Percentiles rank a stretch among this genome's conserved stretches.
Conservation (phyloP, 768 basidiomycete genomes). For the Suillus lakei region DNA sequence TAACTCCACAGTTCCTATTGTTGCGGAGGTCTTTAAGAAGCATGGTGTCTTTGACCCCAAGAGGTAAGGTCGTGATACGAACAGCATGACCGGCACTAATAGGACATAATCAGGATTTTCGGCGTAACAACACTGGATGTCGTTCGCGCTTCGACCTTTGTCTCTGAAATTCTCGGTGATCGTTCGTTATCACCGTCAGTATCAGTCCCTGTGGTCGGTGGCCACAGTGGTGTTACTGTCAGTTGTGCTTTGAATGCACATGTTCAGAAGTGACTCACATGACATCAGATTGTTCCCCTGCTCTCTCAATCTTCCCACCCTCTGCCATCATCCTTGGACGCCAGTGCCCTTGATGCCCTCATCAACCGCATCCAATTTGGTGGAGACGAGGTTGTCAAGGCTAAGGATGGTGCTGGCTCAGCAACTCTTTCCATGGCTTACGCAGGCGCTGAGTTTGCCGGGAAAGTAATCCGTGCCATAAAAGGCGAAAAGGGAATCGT, state of each 20-base stretch:
- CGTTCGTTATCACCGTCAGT: slow-evolving; percentile 63
- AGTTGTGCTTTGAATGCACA: slow-evolving; percentile 20
- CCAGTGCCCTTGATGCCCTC: slow-evolving; percentile 58
- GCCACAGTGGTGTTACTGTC: slow-evolving; percentile 92
- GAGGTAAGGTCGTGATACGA: slow-evolving; percentile 52
- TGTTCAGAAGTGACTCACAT: slow-evolving; percentile 14
- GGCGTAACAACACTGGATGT: slow-evolving; percentile 99
- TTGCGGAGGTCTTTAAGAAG: slow-evolving; percentile 94
- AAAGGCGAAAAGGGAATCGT: slow-evolving; percentile 89
- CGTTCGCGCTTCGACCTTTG: slow-evolving; percentile 96
- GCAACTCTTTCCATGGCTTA: slow-evolving; percentile 98
- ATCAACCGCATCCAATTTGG: slow-evolving; percentile 92
- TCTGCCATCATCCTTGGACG: slow-evolving; percentile 61
- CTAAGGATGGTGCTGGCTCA: slow-evolving; percentile 89
- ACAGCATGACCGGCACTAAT: slow-evolving; percentile 6
- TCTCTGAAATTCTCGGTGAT: slow-evolving; percentile 76
- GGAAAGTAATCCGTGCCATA: slow-evolving; percentile 80
- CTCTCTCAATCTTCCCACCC: slow-evolving; percentile 88
- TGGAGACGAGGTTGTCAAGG: slow-evolving; percentile 98
- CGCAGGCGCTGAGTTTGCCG: slow-evolving; percentile 89
- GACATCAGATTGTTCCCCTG: slow-evolving; percentile 81
- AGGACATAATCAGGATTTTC: slow-evolving; percentile 65
- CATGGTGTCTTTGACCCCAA: slow-evolving; percentile 90
- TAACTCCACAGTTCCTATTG: slow-evolving; percentile 98
- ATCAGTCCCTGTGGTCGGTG: slow-evolving; percentile 90